Conservation (phyloP, 1,284 basidiomycete species). For the Apiotrichum siamense region DNA sequence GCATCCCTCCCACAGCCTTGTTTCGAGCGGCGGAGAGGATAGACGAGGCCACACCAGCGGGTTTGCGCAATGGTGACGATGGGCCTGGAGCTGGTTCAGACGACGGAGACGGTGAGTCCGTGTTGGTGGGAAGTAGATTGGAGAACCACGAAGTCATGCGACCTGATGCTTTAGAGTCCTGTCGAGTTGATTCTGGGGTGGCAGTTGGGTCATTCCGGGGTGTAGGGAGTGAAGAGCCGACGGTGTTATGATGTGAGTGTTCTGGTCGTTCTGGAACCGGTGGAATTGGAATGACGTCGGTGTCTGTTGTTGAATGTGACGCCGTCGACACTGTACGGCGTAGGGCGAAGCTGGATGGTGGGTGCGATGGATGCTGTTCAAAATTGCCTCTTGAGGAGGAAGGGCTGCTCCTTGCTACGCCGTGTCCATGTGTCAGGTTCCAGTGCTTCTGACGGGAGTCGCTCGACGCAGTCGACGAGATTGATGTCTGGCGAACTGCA, state of each 20-base stretch:
- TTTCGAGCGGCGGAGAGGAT: conserved; percentile 44
- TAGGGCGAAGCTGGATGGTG: conserved; percentile 19
- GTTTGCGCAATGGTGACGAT: conserved; percentile 35
- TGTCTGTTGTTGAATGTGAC: conserved; percentile 8
- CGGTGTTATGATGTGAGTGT: not conserved
- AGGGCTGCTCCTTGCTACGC: conserved; percentile 13
- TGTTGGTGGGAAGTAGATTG: conserved; percentile 30
- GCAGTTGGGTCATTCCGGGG: too few relatives aligned
- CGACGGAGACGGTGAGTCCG: conserved; percentile 2
- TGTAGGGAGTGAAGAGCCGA: too few relatives aligned
- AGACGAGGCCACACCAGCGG: conserved; percentile 32
- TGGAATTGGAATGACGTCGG: conserved; percentile 5
- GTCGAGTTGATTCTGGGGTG: too few relatives aligned
- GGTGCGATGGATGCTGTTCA: conserved; percentile 19
- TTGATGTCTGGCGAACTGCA: conserved; percentile 29
- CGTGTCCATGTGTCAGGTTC: conserved; percentile 16
- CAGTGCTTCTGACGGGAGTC: conserved; percentile 17
- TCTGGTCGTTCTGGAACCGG: not conserved
- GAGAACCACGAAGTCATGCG: conserved; percentile 43
- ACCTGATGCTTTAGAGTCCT: conserved; percentile 21
- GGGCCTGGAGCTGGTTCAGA: conserved; percentile 4
- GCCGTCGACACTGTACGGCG: conserved; percentile 22
- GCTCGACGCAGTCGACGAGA: conserved; percentile 30
- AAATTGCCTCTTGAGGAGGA: conserved; percentile 6
- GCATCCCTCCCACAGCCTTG: conserved; percentile 52